Evolutionary conservation across 2,329 filamentous ascomycete species (phyloP).

Genomic region (Blastomyces silverae): DNA sequence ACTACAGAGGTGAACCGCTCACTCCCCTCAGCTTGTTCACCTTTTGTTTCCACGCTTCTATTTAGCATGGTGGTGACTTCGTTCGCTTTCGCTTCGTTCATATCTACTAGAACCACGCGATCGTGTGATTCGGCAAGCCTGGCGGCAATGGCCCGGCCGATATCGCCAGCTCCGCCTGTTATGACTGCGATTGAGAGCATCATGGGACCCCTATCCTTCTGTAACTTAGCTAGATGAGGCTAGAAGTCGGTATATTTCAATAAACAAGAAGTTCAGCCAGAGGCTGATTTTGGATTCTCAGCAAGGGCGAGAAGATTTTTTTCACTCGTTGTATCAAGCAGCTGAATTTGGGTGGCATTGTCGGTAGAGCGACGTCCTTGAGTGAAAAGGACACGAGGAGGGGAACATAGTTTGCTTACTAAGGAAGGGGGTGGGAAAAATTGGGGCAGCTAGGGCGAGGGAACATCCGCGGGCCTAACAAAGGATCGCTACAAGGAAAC

Average conservation of each 20-base stretch:
- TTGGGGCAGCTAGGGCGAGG: neutral
- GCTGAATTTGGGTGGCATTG: neutral
- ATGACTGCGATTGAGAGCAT: slow-evolving; percentile 23
- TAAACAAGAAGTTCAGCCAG: neutral
- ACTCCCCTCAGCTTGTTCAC: neutral
- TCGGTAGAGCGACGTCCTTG: neutral
- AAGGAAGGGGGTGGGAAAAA: neutral
- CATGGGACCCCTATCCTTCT: neutral
- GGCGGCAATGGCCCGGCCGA: slow-evolving; percentile 26
- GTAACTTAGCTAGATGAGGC: neutral
- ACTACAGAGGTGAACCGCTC: slow-evolving; percentile 18
- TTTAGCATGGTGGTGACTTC: slow-evolving; percentile 18
- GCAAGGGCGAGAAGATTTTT: neutral
- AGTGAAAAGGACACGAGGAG: neutral
- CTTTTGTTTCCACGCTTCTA: slow-evolving; percentile 12
- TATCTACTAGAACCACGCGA: slow-evolving; percentile 24
- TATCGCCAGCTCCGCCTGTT: slow-evolving; percentile 27
- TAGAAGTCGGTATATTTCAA: neutral
- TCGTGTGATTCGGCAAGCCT: slow-evolving; percentile 24
- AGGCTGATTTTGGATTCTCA: neutral
- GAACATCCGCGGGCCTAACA: neutral
- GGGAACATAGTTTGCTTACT: neutral
- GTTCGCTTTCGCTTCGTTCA: slow-evolving; percentile 20
- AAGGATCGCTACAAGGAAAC: neutral
- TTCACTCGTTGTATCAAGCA: neutral